phyloP scores from a whole-genome alignment of 805 yeast species.

The Ascoidea rubescens region DNA sequence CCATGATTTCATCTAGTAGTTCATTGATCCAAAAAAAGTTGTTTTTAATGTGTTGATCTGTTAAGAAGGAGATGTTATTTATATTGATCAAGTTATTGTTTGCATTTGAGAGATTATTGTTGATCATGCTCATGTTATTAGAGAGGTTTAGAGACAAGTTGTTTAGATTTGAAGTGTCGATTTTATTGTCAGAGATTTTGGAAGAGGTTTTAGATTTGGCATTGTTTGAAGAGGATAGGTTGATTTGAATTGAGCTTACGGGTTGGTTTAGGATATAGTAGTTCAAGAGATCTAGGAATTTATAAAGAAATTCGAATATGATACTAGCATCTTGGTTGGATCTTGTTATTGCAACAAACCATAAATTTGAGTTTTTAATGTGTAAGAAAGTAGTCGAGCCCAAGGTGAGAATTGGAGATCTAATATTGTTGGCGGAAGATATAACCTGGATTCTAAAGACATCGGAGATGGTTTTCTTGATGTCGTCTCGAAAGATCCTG shows the following conservation, averaged over 20 bases:
- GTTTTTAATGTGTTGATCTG: slow-evolving; percentile 39
- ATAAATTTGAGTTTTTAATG: slow-evolving; percentile 45
- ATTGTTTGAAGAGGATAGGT: no score
- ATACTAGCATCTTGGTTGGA: slow-evolving; percentile 76
- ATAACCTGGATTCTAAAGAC: slow-evolving; percentile 90
- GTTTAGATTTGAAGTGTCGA: not conserved
- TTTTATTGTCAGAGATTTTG: not conserved
- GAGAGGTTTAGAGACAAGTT: not conserved
- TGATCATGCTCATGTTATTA: not conserved
- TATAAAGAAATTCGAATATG: slow-evolving; percentile 66
- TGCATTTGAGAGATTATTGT: slow-evolving; percentile 1
- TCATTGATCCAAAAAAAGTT: slow-evolving; percentile 65
- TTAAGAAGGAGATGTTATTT: not conserved
- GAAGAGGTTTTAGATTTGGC: not conserved
- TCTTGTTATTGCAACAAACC: slow-evolving; percentile 83
- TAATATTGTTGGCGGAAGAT: slow-evolving; percentile 30
- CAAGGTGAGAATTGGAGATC: slow-evolving; percentile 66
- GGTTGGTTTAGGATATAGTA: slow-evolving; percentile 18
- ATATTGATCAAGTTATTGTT: slow-evolving; percentile 11
- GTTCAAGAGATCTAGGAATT: slow-evolving; percentile 39
- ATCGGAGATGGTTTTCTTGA: slow-evolving; percentile 68
- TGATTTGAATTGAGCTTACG: slow-evolving; percentile 1
- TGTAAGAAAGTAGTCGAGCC: slow-evolving; percentile 90
- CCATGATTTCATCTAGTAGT: slow-evolving; percentile 60
- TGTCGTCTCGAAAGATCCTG: slow-evolving; percentile 57